These are phyloP conservation scores for Syncephalastrum racemosum DNA, from an alignment of 371 early-diverging fungal genomes.

Conservation along the genomic window DNA sequence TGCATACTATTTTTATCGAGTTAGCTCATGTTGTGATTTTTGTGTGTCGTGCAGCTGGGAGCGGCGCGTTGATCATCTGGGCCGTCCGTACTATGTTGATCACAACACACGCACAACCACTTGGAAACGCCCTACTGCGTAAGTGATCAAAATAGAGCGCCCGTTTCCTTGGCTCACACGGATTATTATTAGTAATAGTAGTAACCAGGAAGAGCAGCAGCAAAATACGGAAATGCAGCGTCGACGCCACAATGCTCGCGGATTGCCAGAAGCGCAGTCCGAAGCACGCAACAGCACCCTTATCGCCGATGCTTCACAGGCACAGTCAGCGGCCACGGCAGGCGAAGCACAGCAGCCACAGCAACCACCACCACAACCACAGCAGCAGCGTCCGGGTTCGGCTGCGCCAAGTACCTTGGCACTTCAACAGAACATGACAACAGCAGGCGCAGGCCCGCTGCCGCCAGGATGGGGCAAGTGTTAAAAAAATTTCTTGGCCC, in stretches of 20 bases:
- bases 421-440: conserved; percentile 59
- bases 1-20: no score
- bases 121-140: conserved; percentile 77
- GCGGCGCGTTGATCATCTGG: conserved; percentile 64
- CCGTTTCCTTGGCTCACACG: no score
- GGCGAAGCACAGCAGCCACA: no score
- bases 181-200: no score
- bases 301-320: no score
- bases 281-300: conserved; percentile 7
- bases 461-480: conserved; percentile 91
- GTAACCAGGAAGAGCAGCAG: conserved; percentile 42
- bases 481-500: no score
- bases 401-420: no score
- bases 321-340: no score
- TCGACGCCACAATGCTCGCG: conserved; percentile 75
- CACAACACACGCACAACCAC: conserved; percentile 71
- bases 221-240: conserved; percentile 71
- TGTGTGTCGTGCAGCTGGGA: conserved; percentile 23
- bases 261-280: conserved; percentile 68
- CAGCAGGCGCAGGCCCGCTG: conserved; percentile 81
- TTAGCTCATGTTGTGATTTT: no score
- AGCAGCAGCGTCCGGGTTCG: no score
- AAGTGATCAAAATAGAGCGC: no score
- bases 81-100: conserved; percentile 73
- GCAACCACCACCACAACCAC: no score